Evolutionary conservation across 768 basidiomycete species (phyloP).

Genomic region (Dacryopinax primogenitus): DNA sequence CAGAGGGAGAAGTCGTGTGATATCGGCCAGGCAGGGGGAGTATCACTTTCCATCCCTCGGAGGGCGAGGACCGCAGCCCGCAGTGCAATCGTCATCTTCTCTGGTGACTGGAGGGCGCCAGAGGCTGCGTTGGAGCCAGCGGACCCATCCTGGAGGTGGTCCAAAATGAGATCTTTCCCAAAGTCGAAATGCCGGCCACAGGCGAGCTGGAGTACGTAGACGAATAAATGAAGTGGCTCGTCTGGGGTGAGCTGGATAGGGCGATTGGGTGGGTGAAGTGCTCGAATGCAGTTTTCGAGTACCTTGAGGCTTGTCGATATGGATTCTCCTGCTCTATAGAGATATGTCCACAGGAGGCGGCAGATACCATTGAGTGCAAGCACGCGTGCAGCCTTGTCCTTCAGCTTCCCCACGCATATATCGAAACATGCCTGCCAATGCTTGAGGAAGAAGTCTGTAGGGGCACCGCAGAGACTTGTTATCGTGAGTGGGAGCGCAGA

Average conservation of each 20-base stretch:
- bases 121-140: constrained; percentile 26
- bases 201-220: constrained; percentile 68
- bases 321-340: constrained; percentile 85
- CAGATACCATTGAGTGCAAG: constrained; percentile 69
- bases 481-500: constrained; percentile 75
- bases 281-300: constrained; percentile 57
- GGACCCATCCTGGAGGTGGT: constrained; percentile 62
- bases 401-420: constrained; percentile 57
- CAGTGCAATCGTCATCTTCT: constrained; percentile 59
- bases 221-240: constrained; percentile 62
- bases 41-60: constrained; percentile 58
- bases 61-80: constrained; percentile 67
- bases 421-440: constrained; percentile 71
- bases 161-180: constrained; percentile 67
- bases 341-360: constrained; percentile 82
- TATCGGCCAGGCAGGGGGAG: constrained; percentile 66
- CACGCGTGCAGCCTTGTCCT: constrained; percentile 64
- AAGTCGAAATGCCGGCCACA: constrained; percentile 74
- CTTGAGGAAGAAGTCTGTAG: constrained; percentile 69
- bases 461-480: constrained; percentile 74
- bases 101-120: constrained; percentile 41
- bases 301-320: constrained; percentile 67
- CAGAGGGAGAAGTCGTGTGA: constrained; percentile 50
- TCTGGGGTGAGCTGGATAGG: constrained; percentile 51
- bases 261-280: constrained; percentile 66